Evolutionary conservation across 2,329 filamentous ascomycete species (phyloP).

Genomic region (Trichoderma aggressivum): DNA sequence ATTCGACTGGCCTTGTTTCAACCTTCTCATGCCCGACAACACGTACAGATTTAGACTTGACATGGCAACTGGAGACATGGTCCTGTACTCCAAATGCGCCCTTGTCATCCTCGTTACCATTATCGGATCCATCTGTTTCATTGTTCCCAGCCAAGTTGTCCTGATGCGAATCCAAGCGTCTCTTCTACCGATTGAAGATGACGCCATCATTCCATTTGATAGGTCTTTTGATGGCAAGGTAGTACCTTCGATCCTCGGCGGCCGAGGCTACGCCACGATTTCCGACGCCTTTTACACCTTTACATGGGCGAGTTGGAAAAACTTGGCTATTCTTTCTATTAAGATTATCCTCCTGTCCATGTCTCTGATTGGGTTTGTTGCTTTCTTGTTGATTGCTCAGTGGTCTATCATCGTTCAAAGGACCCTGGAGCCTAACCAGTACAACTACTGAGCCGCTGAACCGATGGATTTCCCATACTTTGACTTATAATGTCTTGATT

Average conservation of each 20-base stretch:
- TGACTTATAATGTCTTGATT: background rate
- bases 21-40: slow-evolving; percentile 35
- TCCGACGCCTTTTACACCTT: slow-evolving; percentile 77
- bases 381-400: background rate
- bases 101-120: slow-evolving; percentile 46
- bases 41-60: slow-evolving; percentile 33
- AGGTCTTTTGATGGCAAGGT: slow-evolving; percentile 77
- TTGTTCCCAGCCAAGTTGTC: slow-evolving; percentile 73
- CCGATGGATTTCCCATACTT: background rate
- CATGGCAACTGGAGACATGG: slow-evolving; percentile 33
- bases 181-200: slow-evolving; percentile 76
- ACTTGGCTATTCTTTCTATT: slow-evolving; percentile 61
- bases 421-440: background rate
- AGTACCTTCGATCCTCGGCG: slow-evolving; percentile 67
- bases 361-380: slow-evolving; percentile 33
- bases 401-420: background rate
- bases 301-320: slow-evolving; percentile 61
- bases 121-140: slow-evolving; percentile 56
- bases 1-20: slow-evolving; percentile 37
- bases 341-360: slow-evolving; percentile 63
- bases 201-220: slow-evolving; percentile 87
- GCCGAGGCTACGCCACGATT: slow-evolving; percentile 67
- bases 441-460: background rate
- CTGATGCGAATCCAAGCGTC: slow-evolving; percentile 83
- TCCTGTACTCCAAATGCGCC: slow-evolving; percentile 39